Percentiles rank a stretch among this genome's conserved stretches.
phyloP scores from a whole-genome alignment of 1,139 yeast species.

The Suhomyces panamericanus region DNA sequence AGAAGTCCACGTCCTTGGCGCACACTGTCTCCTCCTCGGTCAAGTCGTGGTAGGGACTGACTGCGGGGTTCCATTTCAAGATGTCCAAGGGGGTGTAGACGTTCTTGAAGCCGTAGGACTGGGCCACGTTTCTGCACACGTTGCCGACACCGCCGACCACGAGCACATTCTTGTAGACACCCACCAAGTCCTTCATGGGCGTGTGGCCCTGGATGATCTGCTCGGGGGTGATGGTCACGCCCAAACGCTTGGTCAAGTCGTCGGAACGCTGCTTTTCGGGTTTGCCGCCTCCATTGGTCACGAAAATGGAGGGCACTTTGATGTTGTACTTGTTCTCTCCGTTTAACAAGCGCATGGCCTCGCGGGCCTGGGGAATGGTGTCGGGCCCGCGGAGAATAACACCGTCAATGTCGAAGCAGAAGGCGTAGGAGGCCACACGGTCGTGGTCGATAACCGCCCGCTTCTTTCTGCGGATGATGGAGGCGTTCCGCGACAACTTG shows the following conservation, averaged over 20 bases:
- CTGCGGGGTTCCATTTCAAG: conserved; percentile 84
- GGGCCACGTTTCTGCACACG: conserved; percentile 77
- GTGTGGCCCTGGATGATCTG: conserved; percentile 90
- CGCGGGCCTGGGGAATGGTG: conserved; percentile 73
- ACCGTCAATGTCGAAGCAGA: conserved; percentile 87
- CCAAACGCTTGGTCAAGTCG: conserved; percentile 62
- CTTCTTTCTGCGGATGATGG: conserved; percentile 51
- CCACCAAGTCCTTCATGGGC: conserved; percentile 78
- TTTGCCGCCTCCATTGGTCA: conserved; percentile 88
- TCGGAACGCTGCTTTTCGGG: conserved; percentile 71
- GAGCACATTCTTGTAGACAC: conserved; percentile 64
- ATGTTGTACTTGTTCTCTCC: conserved; percentile 79
- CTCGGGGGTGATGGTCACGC: conserved; percentile 62
- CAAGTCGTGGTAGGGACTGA: conserved; percentile 74
- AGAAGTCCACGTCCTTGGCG: conserved; percentile 63
- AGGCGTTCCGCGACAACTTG: conserved; percentile 52
- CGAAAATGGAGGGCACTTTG: conserved; percentile 81
- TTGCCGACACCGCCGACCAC: conserved; percentile 87
- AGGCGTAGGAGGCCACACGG: conserved; percentile 78
- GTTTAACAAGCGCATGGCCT: conserved; percentile 67
- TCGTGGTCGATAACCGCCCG: conserved; percentile 60
- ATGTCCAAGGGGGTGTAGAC: conserved; percentile 79
- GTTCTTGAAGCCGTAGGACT: conserved; percentile 71
- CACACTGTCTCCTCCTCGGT: conserved; percentile 65
- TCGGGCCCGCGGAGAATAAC: conserved; percentile 78